Percentiles rank a stretch among this genome's conserved stretches.
Evolutionary conservation across 1,139 yeast species (phyloP).

Genomic region (Saccharomyces hybrid): DNA sequence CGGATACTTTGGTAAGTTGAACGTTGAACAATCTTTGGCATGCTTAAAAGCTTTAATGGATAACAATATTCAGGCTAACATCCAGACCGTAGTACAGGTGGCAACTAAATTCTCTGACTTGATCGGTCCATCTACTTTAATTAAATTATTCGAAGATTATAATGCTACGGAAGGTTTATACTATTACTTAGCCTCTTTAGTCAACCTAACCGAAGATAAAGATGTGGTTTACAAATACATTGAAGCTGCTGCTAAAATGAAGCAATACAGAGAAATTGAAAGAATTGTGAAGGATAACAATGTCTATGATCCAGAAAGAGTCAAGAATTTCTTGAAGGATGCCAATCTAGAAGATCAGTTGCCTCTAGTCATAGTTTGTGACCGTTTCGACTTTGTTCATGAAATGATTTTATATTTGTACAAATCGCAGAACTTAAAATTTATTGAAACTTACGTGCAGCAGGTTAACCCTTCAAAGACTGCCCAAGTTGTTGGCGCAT

Average conservation of each 20-base stretch:
- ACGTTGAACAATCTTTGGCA: constrained; percentile 86
- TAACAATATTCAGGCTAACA: constrained; percentile 73
- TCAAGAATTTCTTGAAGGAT: constrained; percentile 92
- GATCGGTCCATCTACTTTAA: constrained; percentile 77
- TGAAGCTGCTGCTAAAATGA: constrained; percentile 85
- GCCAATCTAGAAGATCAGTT: constrained; percentile 90
- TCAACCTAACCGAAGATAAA: constrained; percentile 86
- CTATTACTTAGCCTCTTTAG: constrained; percentile 88
- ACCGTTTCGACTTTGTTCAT: constrained; percentile 83
- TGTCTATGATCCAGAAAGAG: constrained; percentile 94
- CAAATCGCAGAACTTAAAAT: constrained; percentile 91
- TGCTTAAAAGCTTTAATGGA: constrained; percentile 82
- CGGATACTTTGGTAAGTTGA: constrained; percentile 83
- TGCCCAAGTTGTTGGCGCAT: constrained; percentile 93
- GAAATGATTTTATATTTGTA: constrained; percentile 88
- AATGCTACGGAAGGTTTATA: constrained; percentile 89
- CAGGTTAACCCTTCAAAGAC: constrained; percentile 93
- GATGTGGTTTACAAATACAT: constrained; percentile 95
- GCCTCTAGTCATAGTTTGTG: constrained; percentile 94
- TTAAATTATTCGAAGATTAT: constrained; percentile 88
- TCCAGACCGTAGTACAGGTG: constrained; percentile 91
- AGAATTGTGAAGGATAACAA: constrained; percentile 91
- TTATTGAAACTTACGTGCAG: constrained; percentile 95
- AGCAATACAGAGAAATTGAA: constrained; percentile 90
- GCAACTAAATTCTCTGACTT: constrained; percentile 94